phyloP scores from a whole-genome alignment of 495 filamentous ascomycete genomes.

The Talaromyces proteolyticus region DNA sequence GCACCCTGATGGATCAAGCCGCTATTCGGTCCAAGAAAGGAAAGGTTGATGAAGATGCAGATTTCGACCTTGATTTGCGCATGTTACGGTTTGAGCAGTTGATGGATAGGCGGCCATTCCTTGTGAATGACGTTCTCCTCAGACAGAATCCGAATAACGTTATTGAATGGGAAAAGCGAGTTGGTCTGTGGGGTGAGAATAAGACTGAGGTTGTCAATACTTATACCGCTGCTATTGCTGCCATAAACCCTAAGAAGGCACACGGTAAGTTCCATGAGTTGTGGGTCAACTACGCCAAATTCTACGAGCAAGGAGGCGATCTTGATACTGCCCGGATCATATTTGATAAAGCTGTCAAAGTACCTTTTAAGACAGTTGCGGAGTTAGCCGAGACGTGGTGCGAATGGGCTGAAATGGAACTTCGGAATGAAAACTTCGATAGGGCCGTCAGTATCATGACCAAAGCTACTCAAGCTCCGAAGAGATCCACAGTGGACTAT shows the following conservation, averaged over 20 bases:
- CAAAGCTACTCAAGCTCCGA: constrained; percentile 92
- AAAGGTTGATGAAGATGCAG: constrained; percentile 74
- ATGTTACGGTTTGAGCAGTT: constrained; percentile 98
- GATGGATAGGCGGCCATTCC: constrained; percentile 94
- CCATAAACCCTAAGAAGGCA: constrained; percentile 91
- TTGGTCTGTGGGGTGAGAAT: constrained; percentile 92
- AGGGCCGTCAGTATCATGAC: constrained; percentile 92
- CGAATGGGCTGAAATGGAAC: constrained; percentile 97
- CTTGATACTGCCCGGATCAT: constrained; percentile 81
- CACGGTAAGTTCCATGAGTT: constrained; percentile 90
- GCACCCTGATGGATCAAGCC: constrained; percentile 82
- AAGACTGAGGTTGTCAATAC: constrained; percentile 87
- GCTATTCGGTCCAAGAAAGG: constrained; percentile 77
- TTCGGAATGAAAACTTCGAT: constrained; percentile 94
- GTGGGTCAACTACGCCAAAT: constrained; percentile 96
- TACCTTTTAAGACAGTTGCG: constrained; percentile 89
- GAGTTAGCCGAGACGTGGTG: constrained; percentile 98
- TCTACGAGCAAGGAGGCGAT: constrained; percentile 90
- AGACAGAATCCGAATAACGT: constrained; percentile 97
- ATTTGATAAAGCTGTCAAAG: constrained; percentile 96
- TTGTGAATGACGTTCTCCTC: constrained; percentile 92
- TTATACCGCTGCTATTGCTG: constrained; percentile 89
- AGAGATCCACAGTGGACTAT: constrained; percentile 92
- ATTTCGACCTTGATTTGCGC: constrained; percentile 93
- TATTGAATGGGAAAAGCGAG: constrained; percentile 93